Base-by-base conservation (phyloP, 192 early-diverging fungal genomes). In the Chytriomyces sp. region DNA sequence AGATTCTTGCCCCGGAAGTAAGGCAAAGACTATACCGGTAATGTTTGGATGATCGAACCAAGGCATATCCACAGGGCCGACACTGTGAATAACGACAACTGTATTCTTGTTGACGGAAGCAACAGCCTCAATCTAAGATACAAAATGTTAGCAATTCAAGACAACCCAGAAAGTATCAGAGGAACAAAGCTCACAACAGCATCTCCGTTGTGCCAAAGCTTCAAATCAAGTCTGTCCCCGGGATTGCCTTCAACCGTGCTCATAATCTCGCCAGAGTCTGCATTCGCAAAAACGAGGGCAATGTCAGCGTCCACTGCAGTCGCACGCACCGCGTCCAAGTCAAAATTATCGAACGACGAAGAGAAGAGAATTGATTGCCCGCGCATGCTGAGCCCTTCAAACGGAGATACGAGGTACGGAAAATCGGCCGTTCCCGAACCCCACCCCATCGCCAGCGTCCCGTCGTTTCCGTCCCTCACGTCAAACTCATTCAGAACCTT, bases 1-100 rank as follows among this genome's bases (percentile, higher is more conserved):
- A 33, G 81, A 79, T 65, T 89, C 87, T 73, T 88, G 85, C 34
- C 87, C 87, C 32, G 86, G 86, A n/a, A 89, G 59, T 40, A 77
- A 60, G 32, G 86, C 76, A 37, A 72, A 84, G 34, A 88, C 78
- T 30, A 88, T 77, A 17, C 84, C 86, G 3, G 73, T 82, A 52
- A 88, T 75, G 53, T 88, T 87, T 4, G 79, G 81, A 69, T 86
- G 85, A 30, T 77, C 59, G 4, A 77, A 33, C 86, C 86, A 87
- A 17, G 78, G 78, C 80, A 86, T 86, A 39, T 77, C 63, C 10
- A 88, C 84, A 28, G 82, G 67, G 26, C 87, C 86, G 32, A 81
- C 80, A n/a, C 80, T 72, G 62, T 80, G 80, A 62, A 78, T 41
- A 4, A 87, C 80, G 8, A 87, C 86, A 56, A 87, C 38, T 0